Percentiles rank a stretch among this genome's conserved stretches.
Conservation (phyloP, 345 rosid species). For the Aurinia saxatilis region DNA sequence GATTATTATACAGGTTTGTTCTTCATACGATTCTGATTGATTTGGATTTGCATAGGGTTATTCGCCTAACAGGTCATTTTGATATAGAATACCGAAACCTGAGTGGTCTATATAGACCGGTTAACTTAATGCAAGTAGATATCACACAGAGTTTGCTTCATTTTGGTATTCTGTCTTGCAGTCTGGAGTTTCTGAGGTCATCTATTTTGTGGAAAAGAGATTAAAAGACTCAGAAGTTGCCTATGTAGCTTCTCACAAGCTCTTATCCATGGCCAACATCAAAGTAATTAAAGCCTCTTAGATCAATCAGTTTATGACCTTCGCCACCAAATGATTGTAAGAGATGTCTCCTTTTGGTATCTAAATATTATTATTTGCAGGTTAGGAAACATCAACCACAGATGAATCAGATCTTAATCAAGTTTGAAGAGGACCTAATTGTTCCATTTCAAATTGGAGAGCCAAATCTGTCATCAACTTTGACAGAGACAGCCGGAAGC, state of each 20-base stretch:
- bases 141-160: not conserved
- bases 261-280: conserved; percentile 77
- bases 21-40: not conserved
- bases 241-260: conserved; percentile 75
- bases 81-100: not conserved
- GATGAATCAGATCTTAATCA: conserved; percentile 53
- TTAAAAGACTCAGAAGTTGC: conserved; percentile 37
- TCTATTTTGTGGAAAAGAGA: conserved; percentile 78
- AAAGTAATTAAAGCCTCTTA: conserved; percentile 41
- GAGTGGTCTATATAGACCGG: not conserved
- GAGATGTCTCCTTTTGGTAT: not conserved
- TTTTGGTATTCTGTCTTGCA: conserved; percentile 30
- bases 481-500: too few species aligned
- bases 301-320: not conserved
- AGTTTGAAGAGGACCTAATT: conserved; percentile 41
- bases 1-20: conserved; percentile 84
- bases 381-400: conserved; percentile 75
- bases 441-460: not conserved
- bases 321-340: not conserved
- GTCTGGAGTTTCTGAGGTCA: conserved; percentile 82
- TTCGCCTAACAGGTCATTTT: not conserved
- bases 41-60: not conserved
- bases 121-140: not conserved
- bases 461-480: too few species aligned
- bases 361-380: conserved; percentile 35